Evolutionary conservation across 2,329 filamentous ascomycete species (phyloP), one percentile per base, ranked within the genome.

Genomic region (Hypoxylon sp.): DNA sequence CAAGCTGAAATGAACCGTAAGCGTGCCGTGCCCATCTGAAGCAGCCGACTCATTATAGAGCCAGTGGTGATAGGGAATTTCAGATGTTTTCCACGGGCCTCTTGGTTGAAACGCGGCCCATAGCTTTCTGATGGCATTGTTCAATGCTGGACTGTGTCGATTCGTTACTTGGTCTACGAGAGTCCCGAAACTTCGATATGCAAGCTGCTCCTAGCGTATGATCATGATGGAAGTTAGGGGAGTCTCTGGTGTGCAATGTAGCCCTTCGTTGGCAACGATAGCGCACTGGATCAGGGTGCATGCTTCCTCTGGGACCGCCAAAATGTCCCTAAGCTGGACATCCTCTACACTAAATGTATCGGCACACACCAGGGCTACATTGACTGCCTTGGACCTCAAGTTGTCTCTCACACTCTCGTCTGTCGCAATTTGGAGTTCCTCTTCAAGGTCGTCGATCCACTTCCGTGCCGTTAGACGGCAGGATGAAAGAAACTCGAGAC

Each of bases 1-100:
- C 0, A 84, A 45, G 58, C 84, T 83, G 60, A 79, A 80, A 21
- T 81, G 76, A 3, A 83, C 73, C 2, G 24, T 4, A 18, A 73
- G 60, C 3, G 59, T 24, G 2, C 21, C 35, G 3, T 26, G 47
- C 27, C 31, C 18, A n/a, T 35, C 41, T 13, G 10, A 11, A 10
- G 20, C 17, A 5, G 53, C 48, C 8, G n/a, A 9, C 7, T 58
- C 48, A 1, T 75, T 42, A 20, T 35, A 35, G 31, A 74, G 26
- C 56, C 70, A 69, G 48, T 68, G 53, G 33, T 57, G 21, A 26
- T 58, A 46, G 2, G 53, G 56, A 0, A 4, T 13, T 1, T 10
- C 1, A 4, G 33, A 15, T 4, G 10, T 18, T 24, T 1, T 3
- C 56, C 55, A 62, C n/a, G 18, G 3, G 18, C 24, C 41, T 1